phyloP scores from a whole-genome alignment of 495 filamentous ascomycete genomes.

The Penicillium arizonense region DNA sequence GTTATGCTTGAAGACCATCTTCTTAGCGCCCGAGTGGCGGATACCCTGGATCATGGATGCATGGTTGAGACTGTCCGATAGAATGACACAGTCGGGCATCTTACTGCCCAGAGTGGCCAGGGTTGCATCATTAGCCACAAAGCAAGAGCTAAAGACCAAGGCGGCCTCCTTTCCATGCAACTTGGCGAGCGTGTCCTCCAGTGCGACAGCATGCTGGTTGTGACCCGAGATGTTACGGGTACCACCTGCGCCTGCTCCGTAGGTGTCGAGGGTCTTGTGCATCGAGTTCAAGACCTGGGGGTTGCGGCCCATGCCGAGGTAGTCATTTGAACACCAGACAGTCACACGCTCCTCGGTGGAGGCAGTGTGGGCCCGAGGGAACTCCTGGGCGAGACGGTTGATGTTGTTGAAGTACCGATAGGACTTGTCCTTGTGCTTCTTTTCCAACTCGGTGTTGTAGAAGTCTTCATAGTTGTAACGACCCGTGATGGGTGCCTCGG shows the following conservation, averaged over 20 bases:
- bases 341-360: constrained; percentile 84
- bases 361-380: constrained; percentile 90
- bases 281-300: constrained; percentile 81
- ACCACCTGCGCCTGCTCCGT: constrained; percentile 92
- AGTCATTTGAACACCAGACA: constrained; percentile 99
- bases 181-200: constrained; percentile 84
- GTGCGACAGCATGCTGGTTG: constrained; percentile 85
- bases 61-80: constrained; percentile 94
- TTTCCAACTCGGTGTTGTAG: constrained; percentile 84
- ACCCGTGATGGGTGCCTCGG: constrained; percentile 40
- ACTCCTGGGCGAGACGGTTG: constrained; percentile 95
- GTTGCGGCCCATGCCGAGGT: constrained; percentile 96
- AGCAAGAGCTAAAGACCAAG: constrained; percentile 94
- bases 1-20: constrained; percentile 98
- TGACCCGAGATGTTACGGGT: constrained; percentile 98
- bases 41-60: constrained; percentile 99
- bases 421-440: constrained; percentile 99
- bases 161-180: constrained; percentile 90
- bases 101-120: constrained; percentile 95
- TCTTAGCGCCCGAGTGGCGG: constrained; percentile 91
- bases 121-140: constrained; percentile 96
- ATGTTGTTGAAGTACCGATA: constrained; percentile 99
- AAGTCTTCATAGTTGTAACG: constrained; percentile 91
- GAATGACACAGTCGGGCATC: constrained; percentile 90
- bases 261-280: constrained; percentile 92